Base-by-base conservation (phyloP, 306 rosid genomes). In the Oxytropis ochrocephala region DNA sequence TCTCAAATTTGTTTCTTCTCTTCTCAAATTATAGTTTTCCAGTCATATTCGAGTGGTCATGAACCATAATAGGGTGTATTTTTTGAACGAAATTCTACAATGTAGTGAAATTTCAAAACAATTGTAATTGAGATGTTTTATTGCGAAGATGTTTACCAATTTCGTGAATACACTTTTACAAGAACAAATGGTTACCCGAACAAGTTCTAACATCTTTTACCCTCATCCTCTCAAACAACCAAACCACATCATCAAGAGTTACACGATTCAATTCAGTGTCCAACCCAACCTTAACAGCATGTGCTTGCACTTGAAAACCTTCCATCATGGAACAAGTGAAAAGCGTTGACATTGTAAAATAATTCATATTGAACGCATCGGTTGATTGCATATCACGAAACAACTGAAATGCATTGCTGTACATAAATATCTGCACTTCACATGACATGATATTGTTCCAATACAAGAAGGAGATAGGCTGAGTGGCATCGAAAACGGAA, bases 361-460 rank as follows among this genome's bases (percentile, higher is more conserved):
- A 6, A 48, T 92, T 93, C 6, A 73, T 69, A 19, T 72, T 67
- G 7, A 85, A 70, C 5, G 75, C 78, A 36, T 80, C 79, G 36
- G 24, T 73, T 6, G 27, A 36, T 47, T 62, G 77, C 94, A 88
- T 78, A 11, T 78, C 79, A 52, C 78, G 63, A 64, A 90, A 93
- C 53, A 86, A 65, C 18, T 21, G 57, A 35, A 93, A 85, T 13
- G 83, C 87, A 9, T 58, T 16, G 2, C 72, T 82, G 19, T 76
- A 59, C 91, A 75, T 74, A 1, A 24, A 74, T 41, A 74, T 87
- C 41, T 69, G 86, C 49, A 80, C 84, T 4, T 85, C 77, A 51
- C 86, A 58, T 3, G 85, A 79, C n/a, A 92, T 76, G 11, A 80
- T 81, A 41, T 89, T 82, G 79, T 90, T 90, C 96, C 96, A 92